Evolutionary conservation across 2,329 filamentous ascomycete genomes (phyloP), one percentile per base, ranked within the genome.

Genomic region (Onygena corvina): DNA sequence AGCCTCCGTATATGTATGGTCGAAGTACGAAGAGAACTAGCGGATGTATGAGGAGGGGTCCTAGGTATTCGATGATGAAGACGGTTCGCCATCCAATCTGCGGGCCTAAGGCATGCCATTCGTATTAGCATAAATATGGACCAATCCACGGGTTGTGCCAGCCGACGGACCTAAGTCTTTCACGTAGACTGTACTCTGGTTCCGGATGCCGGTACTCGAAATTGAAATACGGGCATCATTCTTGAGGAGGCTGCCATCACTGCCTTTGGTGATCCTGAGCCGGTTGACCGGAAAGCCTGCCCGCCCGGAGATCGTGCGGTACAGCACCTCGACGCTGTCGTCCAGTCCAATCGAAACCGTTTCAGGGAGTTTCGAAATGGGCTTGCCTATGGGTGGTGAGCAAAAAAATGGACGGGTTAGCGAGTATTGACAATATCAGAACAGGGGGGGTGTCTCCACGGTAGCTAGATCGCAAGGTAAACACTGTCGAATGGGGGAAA

Each of bases 81-180:
- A 96, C 90, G 53, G 86, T 92, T 56, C 81, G 82, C 92, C 92
- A 98, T 54, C 80, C 80, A 50, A 95, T 83, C 67, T 98, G 92
- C 45, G 82, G 79, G 12, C 92, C 88, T 94, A 55, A 33, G n/a
- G 42, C 38, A 20, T 7, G n/a, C 8, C 16, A 4, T 5, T 11
- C 2, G 36, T 14, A 42, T 42, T 42, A 42, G 38, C 21, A 16
- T 3, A 6, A 4, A 7, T n/a, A 16, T 9, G 8, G 2, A 20
- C 25, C 4, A 3, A 2, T 29, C 3, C 9, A 31, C 18, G 27
- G 14, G 20, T 12, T 18, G 18, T 3, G 21, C 4, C 12, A 20
- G 11, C 38, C 29, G 30, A 61, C 76, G 48, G 76, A 90, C 88
- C 92, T 25, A 98, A 75, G 64, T 98, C 90, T 72, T 98, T 96